phyloP scores from a whole-genome alignment of 192 early-diverging fungal genomes.

The Linnemannia exigua region DNA sequence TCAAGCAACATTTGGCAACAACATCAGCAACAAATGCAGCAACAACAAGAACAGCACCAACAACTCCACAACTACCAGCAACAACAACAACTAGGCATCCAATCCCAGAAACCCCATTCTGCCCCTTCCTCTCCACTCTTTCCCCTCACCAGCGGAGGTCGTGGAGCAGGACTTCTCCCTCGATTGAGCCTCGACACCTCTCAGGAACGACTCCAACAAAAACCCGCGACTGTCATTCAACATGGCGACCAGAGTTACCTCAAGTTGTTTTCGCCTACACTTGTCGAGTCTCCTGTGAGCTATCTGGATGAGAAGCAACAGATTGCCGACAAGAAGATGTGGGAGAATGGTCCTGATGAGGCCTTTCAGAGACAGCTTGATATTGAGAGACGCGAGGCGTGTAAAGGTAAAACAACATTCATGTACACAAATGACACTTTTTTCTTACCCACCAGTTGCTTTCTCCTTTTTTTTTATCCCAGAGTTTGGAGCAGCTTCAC shows the following conservation, averaged over 20 bases:
- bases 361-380: conserved; percentile 47
- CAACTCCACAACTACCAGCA: conserved; percentile 7
- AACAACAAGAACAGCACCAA: conserved; percentile 8
- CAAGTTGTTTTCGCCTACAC: conserved; percentile 38
- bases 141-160: background rate
- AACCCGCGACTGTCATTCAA: conserved; percentile 21
- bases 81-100: conserved; percentile 7
- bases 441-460: background rate
- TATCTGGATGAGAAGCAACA: conserved; percentile 27
- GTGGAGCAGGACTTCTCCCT: conserved; percentile 13
- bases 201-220: conserved; percentile 28
- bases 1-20: conserved; percentile 38
- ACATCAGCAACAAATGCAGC: conserved; percentile 40
- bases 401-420: conserved; percentile 28
- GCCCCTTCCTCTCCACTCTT: background rate
- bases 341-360: conserved; percentile 52
- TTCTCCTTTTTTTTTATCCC: background rate
- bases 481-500: background rate
- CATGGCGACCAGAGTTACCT: conserved; percentile 47
- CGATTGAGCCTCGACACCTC: conserved; percentile 51
- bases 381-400: conserved; percentile 35
- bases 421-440: background rate
- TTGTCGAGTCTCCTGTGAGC: conserved; percentile 52
- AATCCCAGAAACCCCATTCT: conserved; percentile 1
- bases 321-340: conserved; percentile 38